These are phyloP conservation scores for Phylloporus arenicola DNA, from an alignment of 768 basidiomycete genomes.

Conservation along the genomic window DNA sequence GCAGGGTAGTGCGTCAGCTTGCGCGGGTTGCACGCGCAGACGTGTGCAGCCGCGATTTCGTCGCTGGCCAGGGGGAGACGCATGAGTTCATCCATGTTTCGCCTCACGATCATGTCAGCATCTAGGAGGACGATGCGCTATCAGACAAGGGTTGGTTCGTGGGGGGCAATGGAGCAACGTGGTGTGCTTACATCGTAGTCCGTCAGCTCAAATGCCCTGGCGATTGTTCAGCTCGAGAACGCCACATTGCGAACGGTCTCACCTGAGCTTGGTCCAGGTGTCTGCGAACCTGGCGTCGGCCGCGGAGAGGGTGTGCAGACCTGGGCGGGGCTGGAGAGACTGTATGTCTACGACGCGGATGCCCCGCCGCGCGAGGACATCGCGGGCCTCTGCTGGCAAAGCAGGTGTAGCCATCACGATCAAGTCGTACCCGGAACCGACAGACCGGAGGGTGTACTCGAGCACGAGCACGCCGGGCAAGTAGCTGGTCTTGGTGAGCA, in stretches of 20 bases:
- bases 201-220: constrained; percentile 55
- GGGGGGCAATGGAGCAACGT: not conserved
- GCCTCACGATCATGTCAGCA: constrained; percentile 79
- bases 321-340: constrained; percentile 48
- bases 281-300: constrained; percentile 51
- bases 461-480: constrained; percentile 54
- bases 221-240: constrained; percentile 19
- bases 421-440: constrained; percentile 65
- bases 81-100: constrained; percentile 78
- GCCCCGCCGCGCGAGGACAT: constrained; percentile 45
- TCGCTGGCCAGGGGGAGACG: constrained; percentile 49
- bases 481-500: constrained; percentile 65
- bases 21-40: constrained; percentile 91
- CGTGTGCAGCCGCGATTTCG: constrained; percentile 84
- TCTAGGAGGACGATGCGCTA: constrained; percentile 80
- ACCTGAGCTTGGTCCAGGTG: constrained; percentile 62
- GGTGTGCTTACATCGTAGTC: constrained; percentile 57
- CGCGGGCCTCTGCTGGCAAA: constrained; percentile 46
- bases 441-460: constrained; percentile 45
- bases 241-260: constrained; percentile 9
- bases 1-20: constrained; percentile 78
- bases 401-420: constrained; percentile 69
- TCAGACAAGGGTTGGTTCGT: constrained; percentile 3
- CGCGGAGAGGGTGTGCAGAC: constrained; percentile 26
- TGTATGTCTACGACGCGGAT: constrained; percentile 59